A percentile compares a stretch with the other conserved stretches of the same genome.
These are phyloP conservation scores for Wickerhamomyces queroliae DNA, from an alignment of 805 yeast species.

Conservation along the genomic window DNA sequence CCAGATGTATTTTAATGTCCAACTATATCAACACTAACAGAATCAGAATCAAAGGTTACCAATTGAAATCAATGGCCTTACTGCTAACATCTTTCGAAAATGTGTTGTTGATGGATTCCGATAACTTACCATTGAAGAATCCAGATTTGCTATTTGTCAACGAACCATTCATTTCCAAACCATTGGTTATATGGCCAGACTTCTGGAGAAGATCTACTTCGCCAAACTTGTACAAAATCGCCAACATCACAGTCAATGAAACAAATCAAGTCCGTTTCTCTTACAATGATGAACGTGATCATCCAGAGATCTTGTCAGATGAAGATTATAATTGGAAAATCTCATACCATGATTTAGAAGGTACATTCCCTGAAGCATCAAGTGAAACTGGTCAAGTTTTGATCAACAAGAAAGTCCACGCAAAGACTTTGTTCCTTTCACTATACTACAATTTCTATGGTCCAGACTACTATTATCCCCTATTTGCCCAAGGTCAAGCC, in stretches of 20 bases:
- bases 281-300: slow-evolving; percentile 30
- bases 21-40: slow-evolving; percentile 34
- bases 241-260: slow-evolving; percentile 36
- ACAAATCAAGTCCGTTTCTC: slow-evolving; percentile 21
- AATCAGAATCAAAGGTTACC: slow-evolving; percentile 49
- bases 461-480: slow-evolving; percentile 50
- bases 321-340: slow-evolving; percentile 28
- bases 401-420: slow-evolving; percentile 52
- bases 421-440: slow-evolving; percentile 50
- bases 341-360: slow-evolving; percentile 59
- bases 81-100: slow-evolving; percentile 71
- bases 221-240: slow-evolving; percentile 51
- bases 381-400: slow-evolving; percentile 67
- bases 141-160: slow-evolving; percentile 36
- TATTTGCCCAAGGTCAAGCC: slow-evolving; percentile 53
- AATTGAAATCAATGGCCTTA: slow-evolving; percentile 66
- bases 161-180: slow-evolving; percentile 38
- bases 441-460: slow-evolving; percentile 64
- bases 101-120: slow-evolving; percentile 69
- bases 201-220: slow-evolving; percentile 65
- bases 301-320: slow-evolving; percentile 14
- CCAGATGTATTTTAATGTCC: slow-evolving; percentile 52
- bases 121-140: slow-evolving; percentile 44
- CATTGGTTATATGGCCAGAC: slow-evolving; percentile 65
- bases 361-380: slow-evolving; percentile 64